Evolutionary conservation across 2,329 filamentous ascomycete genomes (phyloP), one percentile per base, ranked within the genome.

Genomic region (Biscogniauxia mediterranea): DNA sequence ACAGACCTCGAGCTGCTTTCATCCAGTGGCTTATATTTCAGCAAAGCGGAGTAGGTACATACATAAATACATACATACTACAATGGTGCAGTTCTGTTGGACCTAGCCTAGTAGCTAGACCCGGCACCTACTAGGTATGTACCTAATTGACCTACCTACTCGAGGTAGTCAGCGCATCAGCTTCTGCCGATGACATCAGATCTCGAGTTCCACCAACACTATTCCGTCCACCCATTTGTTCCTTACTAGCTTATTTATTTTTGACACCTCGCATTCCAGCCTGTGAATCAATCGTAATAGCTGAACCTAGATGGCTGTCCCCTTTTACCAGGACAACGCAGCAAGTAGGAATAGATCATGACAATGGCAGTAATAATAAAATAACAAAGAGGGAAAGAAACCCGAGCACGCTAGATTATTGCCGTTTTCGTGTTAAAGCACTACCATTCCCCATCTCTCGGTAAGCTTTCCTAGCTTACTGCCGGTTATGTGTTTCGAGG

Each of bases 151-250:
- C n/a, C n/a, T 32, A 32, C 28, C 11, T 9, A 32, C 23, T 23
- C 5, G 28, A 32, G 5, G 13, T 17, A 19, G 50, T 50, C 42
- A 62, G 60, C 64, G 23, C 56, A 50, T 64, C 53, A 60, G 62
- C 60, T 58, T 63, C 28, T 13, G 28, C 28, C 11, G 63, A 66
- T 66, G 64, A 66, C 64, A 66, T 66, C 64, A 66, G 64, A 62
- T 46, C 26, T 61, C 53, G 58, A 26, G 17, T 55, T 20, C 64
- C 50, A 51, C 59, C 21, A 52, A n/a, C 17, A 46, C 38, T 11
- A 32, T 32, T 32, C 28, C 28, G 28, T 32, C 38, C 15, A 11
- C 17, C 5, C 6, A 17, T 17, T 46, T n/a, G 15, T 49, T 56
- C 59, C 38, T 61, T 56, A 59, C 23, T 5, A 23, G 55, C 60